Conservation (phyloP, 495 filamentous ascomycete genomes). For the Tuber magnatum region DNA sequence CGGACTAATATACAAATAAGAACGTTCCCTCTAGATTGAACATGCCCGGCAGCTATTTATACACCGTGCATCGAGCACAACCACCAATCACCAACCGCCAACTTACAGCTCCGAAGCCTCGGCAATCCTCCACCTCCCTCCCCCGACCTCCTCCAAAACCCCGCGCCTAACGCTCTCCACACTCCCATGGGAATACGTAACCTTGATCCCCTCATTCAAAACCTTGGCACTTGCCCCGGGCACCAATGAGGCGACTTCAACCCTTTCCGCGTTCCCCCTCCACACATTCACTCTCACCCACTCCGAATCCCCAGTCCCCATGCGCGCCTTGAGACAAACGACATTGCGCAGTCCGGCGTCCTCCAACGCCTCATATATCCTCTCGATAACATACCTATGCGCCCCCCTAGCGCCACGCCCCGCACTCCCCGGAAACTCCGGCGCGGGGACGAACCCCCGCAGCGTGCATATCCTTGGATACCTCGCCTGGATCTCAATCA, state of each 20-base stretch:
- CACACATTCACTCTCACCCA: slow-evolving; percentile 16
- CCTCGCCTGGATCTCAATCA: background rate
- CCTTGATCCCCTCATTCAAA: background rate
- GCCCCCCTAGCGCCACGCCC: background rate
- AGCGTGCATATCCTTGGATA: slow-evolving; percentile 10
- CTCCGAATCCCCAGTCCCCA: slow-evolving; percentile 3
- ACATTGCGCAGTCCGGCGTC: slow-evolving; percentile 11
- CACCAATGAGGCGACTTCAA: slow-evolving; percentile 13
- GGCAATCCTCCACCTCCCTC: background rate
- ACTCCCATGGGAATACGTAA: background rate
- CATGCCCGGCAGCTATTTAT: slow-evolving; percentile 4
- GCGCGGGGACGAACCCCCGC: background rate
- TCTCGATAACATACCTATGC: slow-evolving; percentile 8
- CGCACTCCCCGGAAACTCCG: background rate
- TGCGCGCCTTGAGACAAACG: slow-evolving; percentile 2
- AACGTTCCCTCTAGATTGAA: background rate
- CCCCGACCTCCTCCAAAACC: background rate
- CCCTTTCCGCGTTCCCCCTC: background rate
- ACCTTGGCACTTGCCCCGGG: background rate
- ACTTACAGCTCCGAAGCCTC: background rate
- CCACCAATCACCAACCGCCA: background rate
- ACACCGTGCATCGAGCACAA: background rate
- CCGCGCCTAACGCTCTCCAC: background rate
- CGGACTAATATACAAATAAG: background rate
- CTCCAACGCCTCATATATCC: slow-evolving; percentile 5